Percentiles rank a stretch among this genome's conserved stretches.
phyloP scores from a whole-genome alignment of 2,329 filamentous ascomycete genomes.

The Leptographium wingfieldii region DNA sequence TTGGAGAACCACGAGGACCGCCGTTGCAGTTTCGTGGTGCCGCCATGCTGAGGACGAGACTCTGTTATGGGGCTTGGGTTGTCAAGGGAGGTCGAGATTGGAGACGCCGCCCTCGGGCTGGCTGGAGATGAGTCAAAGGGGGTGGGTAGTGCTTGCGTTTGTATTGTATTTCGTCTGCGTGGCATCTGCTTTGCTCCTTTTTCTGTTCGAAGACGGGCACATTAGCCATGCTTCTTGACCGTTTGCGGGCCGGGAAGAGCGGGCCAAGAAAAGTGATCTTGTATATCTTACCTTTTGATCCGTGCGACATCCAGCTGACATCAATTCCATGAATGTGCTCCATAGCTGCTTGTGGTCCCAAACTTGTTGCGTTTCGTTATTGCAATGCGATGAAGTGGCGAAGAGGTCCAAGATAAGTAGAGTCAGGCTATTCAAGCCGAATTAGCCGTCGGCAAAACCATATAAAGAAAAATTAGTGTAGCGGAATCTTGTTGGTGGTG shows the following conservation, averaged over 20 bases:
- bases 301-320: slow-evolving; percentile 80
- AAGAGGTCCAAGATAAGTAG: not conserved
- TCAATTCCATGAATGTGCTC: slow-evolving; percentile 73
- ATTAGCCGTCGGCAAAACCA: not conserved
- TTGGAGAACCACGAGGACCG: slow-evolving; percentile 88
- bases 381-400: not conserved
- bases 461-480: not conserved
- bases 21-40: slow-evolving; percentile 22
- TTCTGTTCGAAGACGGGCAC: slow-evolving; percentile 12
- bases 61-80: not conserved
- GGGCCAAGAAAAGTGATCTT: not conserved
- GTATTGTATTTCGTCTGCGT: slow-evolving; percentile 16
- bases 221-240: not conserved
- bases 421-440: not conserved
- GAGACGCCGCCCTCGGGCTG: not conserved
- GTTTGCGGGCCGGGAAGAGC: not conserved
- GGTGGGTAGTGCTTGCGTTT: slow-evolving; percentile 10
- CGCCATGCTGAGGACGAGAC: not conserved
- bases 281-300: slow-evolving; percentile 61
- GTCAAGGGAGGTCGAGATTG: slow-evolving; percentile 1
- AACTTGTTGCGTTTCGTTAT: not conserved
- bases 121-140: not conserved
- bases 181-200: slow-evolving; percentile 14
- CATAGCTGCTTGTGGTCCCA: slow-evolving; percentile 35
- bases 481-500: not conserved